Percentiles rank a stretch among this genome's conserved stretches.
Conservation (phyloP, 139 green algal species). For the Chlorella sp. region DNA sequence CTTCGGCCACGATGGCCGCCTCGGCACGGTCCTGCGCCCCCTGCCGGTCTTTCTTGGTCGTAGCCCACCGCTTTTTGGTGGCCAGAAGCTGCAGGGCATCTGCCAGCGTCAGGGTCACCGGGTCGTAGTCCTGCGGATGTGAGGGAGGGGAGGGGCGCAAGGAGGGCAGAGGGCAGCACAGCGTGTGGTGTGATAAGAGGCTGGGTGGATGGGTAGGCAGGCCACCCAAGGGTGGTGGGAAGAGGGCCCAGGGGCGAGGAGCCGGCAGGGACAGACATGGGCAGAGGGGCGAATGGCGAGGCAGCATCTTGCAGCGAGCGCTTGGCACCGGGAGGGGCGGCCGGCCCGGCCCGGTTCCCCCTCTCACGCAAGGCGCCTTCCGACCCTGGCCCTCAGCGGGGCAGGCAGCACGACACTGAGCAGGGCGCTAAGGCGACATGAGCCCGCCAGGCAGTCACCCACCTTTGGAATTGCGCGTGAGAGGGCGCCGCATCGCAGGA, state of each 20-base stretch:
- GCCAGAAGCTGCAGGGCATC: slow-evolving; percentile 49
- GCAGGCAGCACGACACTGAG: background rate
- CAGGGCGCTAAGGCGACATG: background rate
- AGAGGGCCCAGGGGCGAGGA: too few relatives aligned
- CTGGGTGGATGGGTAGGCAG: background rate
- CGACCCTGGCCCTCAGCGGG: background rate
- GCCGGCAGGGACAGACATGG: too few relatives aligned
- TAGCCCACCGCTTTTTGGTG: background rate
- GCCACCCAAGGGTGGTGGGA: too few relatives aligned
- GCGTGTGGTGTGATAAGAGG: background rate
- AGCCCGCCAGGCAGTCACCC: background rate
- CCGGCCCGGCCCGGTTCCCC: too few relatives aligned
- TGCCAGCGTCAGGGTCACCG: slow-evolving; percentile 22
- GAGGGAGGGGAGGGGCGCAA: background rate
- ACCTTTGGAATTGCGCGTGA: slow-evolving; percentile 38
- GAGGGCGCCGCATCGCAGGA: slow-evolving; percentile 21
- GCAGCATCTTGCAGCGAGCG: too few relatives aligned
- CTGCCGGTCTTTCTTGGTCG: background rate
- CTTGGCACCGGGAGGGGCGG: too few relatives aligned
- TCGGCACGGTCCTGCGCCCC: background rate
- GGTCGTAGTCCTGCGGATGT: background rate
- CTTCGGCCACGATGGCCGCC: too few relatives aligned
- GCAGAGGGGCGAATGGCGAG: too few relatives aligned
- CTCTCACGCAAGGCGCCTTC: background rate
- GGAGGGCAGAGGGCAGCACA: background rate